Evolutionary conservation across 129 eudicot species (phyloP).

Genomic region (Arctium minus): DNA sequence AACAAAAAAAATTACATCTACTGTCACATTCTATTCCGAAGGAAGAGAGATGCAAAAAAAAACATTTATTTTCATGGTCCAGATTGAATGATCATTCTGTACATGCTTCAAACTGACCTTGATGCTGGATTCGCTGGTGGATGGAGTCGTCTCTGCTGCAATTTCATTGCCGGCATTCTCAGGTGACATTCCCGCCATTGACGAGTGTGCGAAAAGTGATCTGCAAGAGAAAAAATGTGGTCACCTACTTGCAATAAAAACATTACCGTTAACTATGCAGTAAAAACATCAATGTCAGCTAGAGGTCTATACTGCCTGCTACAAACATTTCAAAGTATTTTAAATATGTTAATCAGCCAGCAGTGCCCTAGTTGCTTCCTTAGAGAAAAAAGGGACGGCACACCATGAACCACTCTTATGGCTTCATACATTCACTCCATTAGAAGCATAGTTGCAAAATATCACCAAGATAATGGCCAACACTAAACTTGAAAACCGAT

Average conservation of each 20-base stretch:
- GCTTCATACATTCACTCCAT: background rate
- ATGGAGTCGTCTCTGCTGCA: constrained; percentile 56
- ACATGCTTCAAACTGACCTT: constrained; percentile 45
- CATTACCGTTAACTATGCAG: background rate
- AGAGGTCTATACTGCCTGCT: background rate
- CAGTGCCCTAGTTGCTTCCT: background rate
- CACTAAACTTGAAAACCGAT: background rate
- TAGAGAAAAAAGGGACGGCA: background rate
- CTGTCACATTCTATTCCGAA: background rate
- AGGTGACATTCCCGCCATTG: constrained; percentile 40
- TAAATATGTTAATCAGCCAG: background rate
- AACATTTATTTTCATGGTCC: background rate
- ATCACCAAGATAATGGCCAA: background rate
- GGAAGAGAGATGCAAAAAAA: background rate
- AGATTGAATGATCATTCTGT: background rate
- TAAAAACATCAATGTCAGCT: background rate
- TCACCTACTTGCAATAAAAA: background rate
- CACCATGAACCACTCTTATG: background rate
- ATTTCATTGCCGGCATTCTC: constrained; percentile 48
- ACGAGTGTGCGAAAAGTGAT: constrained; percentile 43
- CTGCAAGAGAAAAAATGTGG: constrained; percentile 27
- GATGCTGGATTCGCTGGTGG: constrained; percentile 60
- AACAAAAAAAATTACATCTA: background rate
- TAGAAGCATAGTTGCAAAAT: background rate
- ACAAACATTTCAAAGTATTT: background rate